phyloP scores from a whole-genome alignment of 139 green algal genomes.

The Chlorella sp. region DNA sequence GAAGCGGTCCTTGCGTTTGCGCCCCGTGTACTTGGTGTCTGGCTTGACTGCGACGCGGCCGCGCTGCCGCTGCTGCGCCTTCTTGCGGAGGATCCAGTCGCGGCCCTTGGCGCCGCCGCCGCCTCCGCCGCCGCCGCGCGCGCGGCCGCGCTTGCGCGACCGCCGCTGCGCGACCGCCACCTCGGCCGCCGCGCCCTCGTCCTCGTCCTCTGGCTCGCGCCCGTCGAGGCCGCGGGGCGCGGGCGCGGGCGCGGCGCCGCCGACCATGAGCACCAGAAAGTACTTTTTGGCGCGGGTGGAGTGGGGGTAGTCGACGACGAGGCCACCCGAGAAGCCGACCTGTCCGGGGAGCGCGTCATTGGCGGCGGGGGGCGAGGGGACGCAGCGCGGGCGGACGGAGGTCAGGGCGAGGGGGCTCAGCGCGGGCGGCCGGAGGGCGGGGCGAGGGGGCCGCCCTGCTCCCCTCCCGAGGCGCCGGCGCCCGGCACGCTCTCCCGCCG shows the following conservation, averaged over 20 bases:
- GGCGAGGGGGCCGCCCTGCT: no score
- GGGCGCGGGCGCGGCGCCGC: slow-evolving; percentile 58
- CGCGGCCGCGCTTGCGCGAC: not conserved
- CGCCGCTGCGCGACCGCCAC: slow-evolving; percentile 34
- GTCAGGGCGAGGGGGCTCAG: no score
- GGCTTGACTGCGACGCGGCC: slow-evolving; percentile 76
- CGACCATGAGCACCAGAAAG: slow-evolving; percentile 95
- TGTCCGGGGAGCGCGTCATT: no score
- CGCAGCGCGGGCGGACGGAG: no score
- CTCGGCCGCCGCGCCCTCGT: slow-evolving; percentile 24
- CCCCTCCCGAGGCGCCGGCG: no score
- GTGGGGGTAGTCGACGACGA: slow-evolving; percentile 98
- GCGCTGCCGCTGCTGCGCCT: slow-evolving; percentile 81
- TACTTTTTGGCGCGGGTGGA: slow-evolving; percentile 96
- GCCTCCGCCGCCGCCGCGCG: slow-evolving; percentile 15
- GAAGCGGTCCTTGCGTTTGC: slow-evolving; percentile 83
- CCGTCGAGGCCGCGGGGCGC: slow-evolving; percentile 58
- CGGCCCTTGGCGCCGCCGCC: slow-evolving; percentile 49
- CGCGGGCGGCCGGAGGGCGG: no score
- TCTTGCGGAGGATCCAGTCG: slow-evolving; percentile 93
- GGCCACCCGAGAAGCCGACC: slow-evolving; percentile 93
- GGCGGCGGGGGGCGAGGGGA: no score
- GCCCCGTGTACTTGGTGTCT: slow-evolving; percentile 93
- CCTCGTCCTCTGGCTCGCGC: slow-evolving; percentile 30
- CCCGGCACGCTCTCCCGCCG: no score